Evolutionary conservation across 2,329 filamentous ascomycete species (phyloP), one percentile per base, ranked within the genome.

Genomic region (Cadophora gregata): DNA sequence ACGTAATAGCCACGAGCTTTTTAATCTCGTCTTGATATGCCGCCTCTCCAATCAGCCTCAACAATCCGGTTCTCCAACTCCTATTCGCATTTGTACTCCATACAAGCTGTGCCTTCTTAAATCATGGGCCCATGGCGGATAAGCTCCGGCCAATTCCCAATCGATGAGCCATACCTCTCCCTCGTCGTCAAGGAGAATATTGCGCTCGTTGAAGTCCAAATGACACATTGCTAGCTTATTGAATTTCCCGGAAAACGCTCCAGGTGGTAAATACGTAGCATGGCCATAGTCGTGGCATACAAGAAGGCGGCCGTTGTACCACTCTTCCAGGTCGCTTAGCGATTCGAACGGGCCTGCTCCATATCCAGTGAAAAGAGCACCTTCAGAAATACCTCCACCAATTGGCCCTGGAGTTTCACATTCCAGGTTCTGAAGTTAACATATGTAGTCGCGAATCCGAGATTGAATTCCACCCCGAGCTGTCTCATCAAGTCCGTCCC

Each of bases 41-140:
- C 1, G 21, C n/a, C 45, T 48, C 1, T 6, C 45, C n/a, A 21
- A 48, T 21, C 45, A 48, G 10, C 24, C 24, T 21, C 45, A 48
- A 48, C 55, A 59, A 25, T 10, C 55, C 55, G 16, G 27, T 10
- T 24, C 6, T 25, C 55, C 55, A 59, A 42, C 16, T 59, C 55
- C 10, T 19, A 59, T 2, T 1, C 24, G 33, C 33, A n/a, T n/a
- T n/a, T n/a, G n/a, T n/a, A 42, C 33, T 33, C 55, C 55, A 59
- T n/a, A 29, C 21, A 42, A 64, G 25, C 56, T 14, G 31, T 16
- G 51, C 65, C 31, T 65, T 58, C 47, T 70, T 64, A 36, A 68
- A 70, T n/a, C n/a, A n/a, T n/a, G n/a, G n/a, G n/a, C n/a, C 48
- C 60, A 66, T 31, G 66, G 56, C n/a, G 68, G 68, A 67, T 70